Conservation (phyloP, 2,329 filamentous ascomycete species). For the Ophiocordyceps sinensis region DNA sequence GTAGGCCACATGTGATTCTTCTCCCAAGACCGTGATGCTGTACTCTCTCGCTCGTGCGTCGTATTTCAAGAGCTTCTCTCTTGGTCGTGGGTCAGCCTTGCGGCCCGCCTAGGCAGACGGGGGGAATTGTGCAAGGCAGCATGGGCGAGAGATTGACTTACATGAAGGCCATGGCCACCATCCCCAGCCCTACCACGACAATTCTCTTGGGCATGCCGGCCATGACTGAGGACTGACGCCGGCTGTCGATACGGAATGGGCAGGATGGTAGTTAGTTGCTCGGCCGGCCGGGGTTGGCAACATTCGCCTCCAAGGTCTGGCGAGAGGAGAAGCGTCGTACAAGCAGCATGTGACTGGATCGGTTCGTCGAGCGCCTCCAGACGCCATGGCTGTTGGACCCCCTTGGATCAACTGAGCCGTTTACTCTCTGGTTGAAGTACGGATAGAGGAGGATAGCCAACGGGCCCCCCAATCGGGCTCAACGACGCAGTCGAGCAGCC, state of each 20-base stretch:
- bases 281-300: too few relatives aligned
- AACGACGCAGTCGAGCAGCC: too few relatives aligned
- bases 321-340: not conserved
- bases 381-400: not conserved
- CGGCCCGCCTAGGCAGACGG: too few relatives aligned
- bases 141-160: constrained; percentile 27
- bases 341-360: not conserved
- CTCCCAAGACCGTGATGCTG: constrained; percentile 71
- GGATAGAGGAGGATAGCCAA: too few relatives aligned
- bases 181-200: constrained; percentile 76
- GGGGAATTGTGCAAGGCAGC: not conserved
- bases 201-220: constrained; percentile 38
- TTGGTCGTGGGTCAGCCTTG: constrained; percentile 17
- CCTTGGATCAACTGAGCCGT: not conserved
- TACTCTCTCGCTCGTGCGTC: constrained; percentile 65
- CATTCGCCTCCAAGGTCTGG: not conserved
- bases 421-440: not conserved
- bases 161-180: constrained; percentile 87
- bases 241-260: too few relatives aligned
- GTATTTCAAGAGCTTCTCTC: constrained; percentile 78
- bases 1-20: constrained; percentile 78
- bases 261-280: too few relatives aligned
- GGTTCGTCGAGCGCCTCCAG: too few relatives aligned
- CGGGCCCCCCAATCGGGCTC: too few relatives aligned
- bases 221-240: not conserved